Conservation (phyloP, 257 asterid species). For the Solanum bulbocastanum region DNA sequence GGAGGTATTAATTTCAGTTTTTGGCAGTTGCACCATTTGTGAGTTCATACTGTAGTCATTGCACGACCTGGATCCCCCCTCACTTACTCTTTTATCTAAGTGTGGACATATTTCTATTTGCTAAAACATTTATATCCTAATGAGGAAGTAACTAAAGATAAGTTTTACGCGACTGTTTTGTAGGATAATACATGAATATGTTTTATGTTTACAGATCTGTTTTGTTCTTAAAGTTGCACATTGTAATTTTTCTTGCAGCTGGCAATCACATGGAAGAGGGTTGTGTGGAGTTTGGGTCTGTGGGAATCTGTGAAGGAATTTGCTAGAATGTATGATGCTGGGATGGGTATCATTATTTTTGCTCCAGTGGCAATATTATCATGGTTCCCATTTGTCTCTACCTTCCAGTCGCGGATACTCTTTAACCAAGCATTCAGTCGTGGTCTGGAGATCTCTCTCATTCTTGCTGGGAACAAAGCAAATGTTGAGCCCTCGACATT, state of each 20-base stretch:
- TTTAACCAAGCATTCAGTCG: conserved; percentile 99
- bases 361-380: conserved; percentile 85
- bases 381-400: conserved; percentile 96
- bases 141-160: neutral
- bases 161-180: neutral
- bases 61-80: neutral
- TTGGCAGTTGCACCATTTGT: neutral
- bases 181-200: neutral
- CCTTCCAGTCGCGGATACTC: conserved; percentile 96
- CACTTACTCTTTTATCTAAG: neutral
- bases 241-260: conserved; percentile 27
- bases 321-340: conserved; percentile 96
- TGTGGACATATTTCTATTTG: neutral
- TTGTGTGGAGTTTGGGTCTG: conserved; percentile 76
- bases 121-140: neutral
- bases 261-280: conserved; percentile 75
- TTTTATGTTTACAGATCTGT: neutral
- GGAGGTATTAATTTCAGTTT: neutral
- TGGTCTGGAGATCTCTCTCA: conserved; percentile 93
- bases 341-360: conserved; percentile 87
- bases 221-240: neutral
- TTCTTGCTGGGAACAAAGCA: conserved; percentile 98
- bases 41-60: neutral
- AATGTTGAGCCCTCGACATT: conserved; percentile 59
- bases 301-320: conserved; percentile 98